A percentile compares a stretch with the other conserved stretches of the same genome.
phyloP scores from a whole-genome alignment of 768 basidiomycete genomes.

The Russula emetica region DNA sequence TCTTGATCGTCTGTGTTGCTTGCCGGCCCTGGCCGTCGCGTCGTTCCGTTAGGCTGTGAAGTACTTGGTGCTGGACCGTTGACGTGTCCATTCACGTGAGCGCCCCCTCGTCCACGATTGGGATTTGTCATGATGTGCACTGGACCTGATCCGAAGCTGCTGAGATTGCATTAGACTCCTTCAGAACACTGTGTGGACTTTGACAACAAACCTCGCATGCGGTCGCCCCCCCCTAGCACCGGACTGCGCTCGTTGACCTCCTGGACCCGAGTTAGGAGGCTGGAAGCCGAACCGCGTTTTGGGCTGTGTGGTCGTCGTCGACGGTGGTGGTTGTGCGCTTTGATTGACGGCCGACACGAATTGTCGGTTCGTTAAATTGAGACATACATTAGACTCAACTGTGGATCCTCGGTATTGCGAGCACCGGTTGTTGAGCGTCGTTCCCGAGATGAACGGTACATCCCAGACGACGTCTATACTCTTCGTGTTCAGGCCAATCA shows the following conservation, averaged over 20 bases:
- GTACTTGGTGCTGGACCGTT: too few species aligned
- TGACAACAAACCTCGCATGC: conserved; percentile 34
- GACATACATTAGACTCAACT: conserved; percentile 79
- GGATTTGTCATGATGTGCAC: conserved; percentile 79
- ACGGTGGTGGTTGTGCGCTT: conserved; percentile 40
- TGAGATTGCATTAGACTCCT: neutral
- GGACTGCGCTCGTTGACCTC: conserved; percentile 51
- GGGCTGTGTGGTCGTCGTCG: conserved; percentile 46
- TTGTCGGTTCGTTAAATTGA: conserved; percentile 85
- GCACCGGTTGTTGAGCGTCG: conserved; percentile 84
- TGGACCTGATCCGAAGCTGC: conserved; percentile 36
- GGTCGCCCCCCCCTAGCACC: conserved; percentile 60
- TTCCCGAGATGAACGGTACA: conserved; percentile 89
- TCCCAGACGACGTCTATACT: conserved; percentile 97
- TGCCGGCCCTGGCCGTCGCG: conserved; percentile 2
- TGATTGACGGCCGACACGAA: conserved; percentile 74
- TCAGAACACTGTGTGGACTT: neutral
- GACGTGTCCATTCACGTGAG: conserved; percentile 26
- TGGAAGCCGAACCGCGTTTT: conserved; percentile 65
- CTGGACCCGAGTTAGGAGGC: conserved; percentile 52
- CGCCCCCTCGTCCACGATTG: conserved; percentile 46
- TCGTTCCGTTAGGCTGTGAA: conserved; percentile 24
- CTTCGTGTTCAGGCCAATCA: conserved; percentile 81
- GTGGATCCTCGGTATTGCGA: conserved; percentile 89
- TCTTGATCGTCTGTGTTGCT: conserved; percentile 22